Evolutionary conservation across 2,329 filamentous ascomycete species (phyloP), one percentile per base, ranked within the genome.

Genomic region (Colletotrichum sansevieriae): DNA sequence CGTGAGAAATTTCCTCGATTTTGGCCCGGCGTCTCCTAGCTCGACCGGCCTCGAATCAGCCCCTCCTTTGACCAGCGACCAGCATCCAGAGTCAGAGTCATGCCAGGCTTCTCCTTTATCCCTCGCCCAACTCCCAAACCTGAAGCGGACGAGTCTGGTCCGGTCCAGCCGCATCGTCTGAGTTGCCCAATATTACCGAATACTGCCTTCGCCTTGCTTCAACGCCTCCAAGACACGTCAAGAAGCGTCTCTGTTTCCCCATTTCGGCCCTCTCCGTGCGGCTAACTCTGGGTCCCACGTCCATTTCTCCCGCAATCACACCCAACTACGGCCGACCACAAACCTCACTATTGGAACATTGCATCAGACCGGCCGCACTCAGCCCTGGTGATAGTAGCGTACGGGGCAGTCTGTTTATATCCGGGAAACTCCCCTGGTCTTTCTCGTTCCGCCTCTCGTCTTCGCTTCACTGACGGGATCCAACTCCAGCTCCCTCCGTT

Each of bases 261-360:
- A 51, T 57, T 37, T 57, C 60, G 59, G 65, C 33, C 35, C 65
- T 68, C 33, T 46, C 39, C 15, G 41, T 68, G 43, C 47, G 29
- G 43, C 60, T 68, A 35, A 25, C 52, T 37, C 12, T 29, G 47
- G 52, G 11, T 25, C 18, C 39, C 22, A 41, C 4, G 52, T 33
- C 18, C 35, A 37, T 39, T 15, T 25, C 39, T 22, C 11, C 10
- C 52, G 44, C 33, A 37, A 41, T 33, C 46, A 35, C 57, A 47
- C n/a, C 15, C n/a, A 25, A 13, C 49, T 18, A 8, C 46, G 54
- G 46, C 22, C 25, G 37, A n/a, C 39, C 29, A 29, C 12, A 61
- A 63, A 44, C 49, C 25, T 67, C 65, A 68, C 65, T 68, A 68
- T 65, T 68, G 65, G 41, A 39, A 68, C 13, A 39, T 15, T 61